Conservation (phyloP, 2,329 filamentous ascomycete species). For the Microthyrium microscopicum region DNA sequence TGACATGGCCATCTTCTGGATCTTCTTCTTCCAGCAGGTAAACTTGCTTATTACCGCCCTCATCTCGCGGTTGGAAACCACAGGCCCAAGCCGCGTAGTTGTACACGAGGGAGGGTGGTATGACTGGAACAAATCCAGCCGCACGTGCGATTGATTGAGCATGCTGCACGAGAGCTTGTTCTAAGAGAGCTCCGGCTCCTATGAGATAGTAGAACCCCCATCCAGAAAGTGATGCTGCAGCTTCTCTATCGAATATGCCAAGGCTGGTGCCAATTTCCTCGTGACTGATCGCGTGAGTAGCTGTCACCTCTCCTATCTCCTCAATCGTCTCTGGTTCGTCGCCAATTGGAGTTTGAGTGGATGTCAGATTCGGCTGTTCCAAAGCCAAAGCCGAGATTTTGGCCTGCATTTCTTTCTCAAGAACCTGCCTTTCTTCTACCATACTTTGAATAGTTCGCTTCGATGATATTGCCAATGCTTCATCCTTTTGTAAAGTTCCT, state of each 20-base stretch:
- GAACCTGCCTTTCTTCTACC: constrained; percentile 41
- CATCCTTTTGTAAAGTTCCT: constrained; percentile 9
- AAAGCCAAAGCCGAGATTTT: constrained; percentile 62
- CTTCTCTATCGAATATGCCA: constrained; percentile 83
- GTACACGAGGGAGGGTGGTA: constrained; percentile 83
- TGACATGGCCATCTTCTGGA: constrained; percentile 39
- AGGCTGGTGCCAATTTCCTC: constrained; percentile 74
- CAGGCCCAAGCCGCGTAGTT: constrained; percentile 78
- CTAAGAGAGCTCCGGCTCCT: constrained; percentile 83
- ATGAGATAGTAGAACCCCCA: constrained; percentile 98
- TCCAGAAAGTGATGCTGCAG: constrained; percentile 64
- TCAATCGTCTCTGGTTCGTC: constrained; percentile 46
- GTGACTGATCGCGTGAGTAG: constrained; percentile 35
- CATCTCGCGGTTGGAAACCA: constrained; percentile 85
- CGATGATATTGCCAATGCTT: constrained; percentile 43
- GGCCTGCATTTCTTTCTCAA: constrained; percentile 32
- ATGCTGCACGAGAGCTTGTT: constrained; percentile 84
- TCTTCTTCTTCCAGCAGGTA: constrained; percentile 66
- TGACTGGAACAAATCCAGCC: constrained; percentile 63
- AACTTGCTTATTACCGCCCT: constrained; percentile 80
- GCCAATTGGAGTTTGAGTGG: constrained; percentile 55
- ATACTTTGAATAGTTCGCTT: constrained; percentile 46
- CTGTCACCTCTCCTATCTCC: constrained; percentile 53
- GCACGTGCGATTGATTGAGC: constrained; percentile 56
- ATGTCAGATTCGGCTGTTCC: constrained; percentile 75